Conservation (phyloP, 257 asterid genomes). For the Solanum clarkiae region DNA sequence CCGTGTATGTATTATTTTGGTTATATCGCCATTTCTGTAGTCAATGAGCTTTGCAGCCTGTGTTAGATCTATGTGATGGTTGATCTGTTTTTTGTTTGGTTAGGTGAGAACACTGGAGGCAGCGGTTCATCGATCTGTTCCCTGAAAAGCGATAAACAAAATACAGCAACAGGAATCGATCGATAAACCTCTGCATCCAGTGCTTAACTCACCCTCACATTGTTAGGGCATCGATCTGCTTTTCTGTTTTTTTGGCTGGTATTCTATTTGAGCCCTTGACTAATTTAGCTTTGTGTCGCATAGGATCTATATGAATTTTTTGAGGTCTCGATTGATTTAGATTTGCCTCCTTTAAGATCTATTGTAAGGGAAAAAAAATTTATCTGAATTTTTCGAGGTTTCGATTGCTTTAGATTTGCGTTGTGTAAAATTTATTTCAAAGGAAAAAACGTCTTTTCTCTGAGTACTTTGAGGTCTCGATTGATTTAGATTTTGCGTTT, state of each 20-base stretch:
- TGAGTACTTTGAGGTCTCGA: no score
- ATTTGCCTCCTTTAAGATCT: background rate
- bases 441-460: background rate
- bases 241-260: background rate
- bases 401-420: background rate
- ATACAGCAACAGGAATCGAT: constrained; percentile 12
- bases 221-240: background rate
- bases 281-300: background rate
- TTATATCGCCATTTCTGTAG: background rate
- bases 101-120: constrained; percentile 27
- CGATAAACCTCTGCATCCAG: constrained; percentile 46
- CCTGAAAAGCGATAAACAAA: constrained; percentile 3
- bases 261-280: background rate
- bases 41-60: no score
- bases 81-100: background rate
- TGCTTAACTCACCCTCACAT: background rate
- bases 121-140: constrained; percentile 41
- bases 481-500: no score
- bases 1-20: background rate
- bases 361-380: background rate
- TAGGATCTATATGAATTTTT: background rate
- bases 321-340: background rate
- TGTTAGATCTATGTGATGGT: background rate
- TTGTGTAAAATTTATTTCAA: background rate
- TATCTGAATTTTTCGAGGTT: background rate